Percentiles rank a stretch among this genome's conserved stretches.
These are phyloP conservation scores for Epichloe brachyelytri DNA, from an alignment of 2,329 filamentous ascomycete species.

Conservation along the genomic window DNA sequence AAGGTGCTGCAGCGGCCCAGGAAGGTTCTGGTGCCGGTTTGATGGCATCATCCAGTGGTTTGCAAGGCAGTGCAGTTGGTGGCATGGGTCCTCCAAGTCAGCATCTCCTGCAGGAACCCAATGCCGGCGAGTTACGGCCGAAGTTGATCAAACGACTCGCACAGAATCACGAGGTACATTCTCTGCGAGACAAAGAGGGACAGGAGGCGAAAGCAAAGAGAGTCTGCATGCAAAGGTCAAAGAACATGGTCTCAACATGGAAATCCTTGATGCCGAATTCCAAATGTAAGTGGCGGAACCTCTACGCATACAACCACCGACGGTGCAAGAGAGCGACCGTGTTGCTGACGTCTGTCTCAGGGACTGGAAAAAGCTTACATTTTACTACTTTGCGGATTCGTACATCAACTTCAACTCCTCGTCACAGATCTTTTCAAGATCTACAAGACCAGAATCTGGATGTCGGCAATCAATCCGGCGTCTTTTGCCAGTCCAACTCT, in stretches of 20 bases:
- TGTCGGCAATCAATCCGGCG: conserved; percentile 96
- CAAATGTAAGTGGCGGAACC: conserved; percentile 64
- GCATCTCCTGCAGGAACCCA: conserved; percentile 60
- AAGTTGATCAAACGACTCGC: conserved; percentile 95
- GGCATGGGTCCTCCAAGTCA: conserved; percentile 66
- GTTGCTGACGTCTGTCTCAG: conserved; percentile 31
- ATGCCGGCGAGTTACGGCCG: conserved; percentile 68
- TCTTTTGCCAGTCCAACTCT: conserved; percentile 75
- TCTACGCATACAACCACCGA: too few species aligned
- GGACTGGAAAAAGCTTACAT: conserved; percentile 98
- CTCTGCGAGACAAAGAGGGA: conserved; percentile 87
- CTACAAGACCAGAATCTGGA: conserved; percentile 99
- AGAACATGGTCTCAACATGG: conserved; percentile 92
- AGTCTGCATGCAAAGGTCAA: conserved; percentile 88
- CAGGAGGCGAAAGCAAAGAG: conserved; percentile 96
- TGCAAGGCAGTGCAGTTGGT: conserved; percentile 59
- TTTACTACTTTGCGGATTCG: conserved; percentile 95
- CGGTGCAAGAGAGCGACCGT: neutral
- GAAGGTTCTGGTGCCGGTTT: conserved; percentile 49
- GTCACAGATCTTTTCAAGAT: conserved; percentile 98
- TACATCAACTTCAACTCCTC: conserved; percentile 99
- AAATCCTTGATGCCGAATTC: conserved; percentile 96
- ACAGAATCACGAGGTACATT: conserved; percentile 79
- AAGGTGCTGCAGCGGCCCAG: conserved; percentile 52
- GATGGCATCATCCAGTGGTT: conserved; percentile 48